A percentile compares a stretch with the other conserved stretches of the same genome.
phyloP scores from a whole-genome alignment of 2,329 filamentous ascomycete species.

The Ramularia collo-cygni region DNA sequence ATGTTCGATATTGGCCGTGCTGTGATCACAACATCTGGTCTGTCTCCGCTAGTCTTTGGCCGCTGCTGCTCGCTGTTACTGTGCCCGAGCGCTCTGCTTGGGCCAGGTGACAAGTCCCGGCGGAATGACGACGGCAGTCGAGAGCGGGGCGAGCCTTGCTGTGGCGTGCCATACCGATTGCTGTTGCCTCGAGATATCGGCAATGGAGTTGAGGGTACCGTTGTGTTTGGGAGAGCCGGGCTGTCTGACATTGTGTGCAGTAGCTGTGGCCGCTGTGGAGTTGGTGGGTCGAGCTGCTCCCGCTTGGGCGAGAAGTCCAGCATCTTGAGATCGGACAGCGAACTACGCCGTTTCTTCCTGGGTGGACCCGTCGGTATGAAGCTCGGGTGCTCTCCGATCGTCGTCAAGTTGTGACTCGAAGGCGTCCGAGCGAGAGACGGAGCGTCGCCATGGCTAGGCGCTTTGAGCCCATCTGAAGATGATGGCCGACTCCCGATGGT shows the following conservation, averaged over 20 bases:
- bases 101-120: conserved; percentile 38
- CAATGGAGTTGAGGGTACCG: conserved; percentile 25
- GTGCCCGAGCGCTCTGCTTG: conserved; percentile 16
- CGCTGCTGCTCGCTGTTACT: conserved; percentile 16
- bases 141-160: conserved; percentile 27
- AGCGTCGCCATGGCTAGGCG: conserved; percentile 36
- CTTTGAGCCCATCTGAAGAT: conserved; percentile 48
- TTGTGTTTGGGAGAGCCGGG: conserved; percentile 32
- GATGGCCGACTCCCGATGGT: conserved; percentile 44
- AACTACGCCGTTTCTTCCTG: conserved; percentile 81
- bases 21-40: conserved; percentile 21
- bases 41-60: conserved; percentile 23
- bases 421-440: conserved; percentile 13
- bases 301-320: conserved; percentile 46
- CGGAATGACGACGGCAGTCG: conserved; percentile 33
- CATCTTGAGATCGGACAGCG: conserved; percentile 74
- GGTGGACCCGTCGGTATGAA: conserved; percentile 39
- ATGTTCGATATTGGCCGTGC: conserved; percentile 39
- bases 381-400: conserved; percentile 44
- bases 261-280: conserved; percentile 16
- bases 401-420: conserved; percentile 35
- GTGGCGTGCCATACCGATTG: conserved; percentile 35
- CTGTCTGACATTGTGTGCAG: conserved; percentile 17
- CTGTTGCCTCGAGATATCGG: conserved; percentile 29
- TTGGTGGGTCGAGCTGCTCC: conserved; percentile 18